Evolutionary conservation across 2,329 filamentous ascomycete genomes (phyloP).

Genomic region (Cladophialophora psammophila): DNA sequence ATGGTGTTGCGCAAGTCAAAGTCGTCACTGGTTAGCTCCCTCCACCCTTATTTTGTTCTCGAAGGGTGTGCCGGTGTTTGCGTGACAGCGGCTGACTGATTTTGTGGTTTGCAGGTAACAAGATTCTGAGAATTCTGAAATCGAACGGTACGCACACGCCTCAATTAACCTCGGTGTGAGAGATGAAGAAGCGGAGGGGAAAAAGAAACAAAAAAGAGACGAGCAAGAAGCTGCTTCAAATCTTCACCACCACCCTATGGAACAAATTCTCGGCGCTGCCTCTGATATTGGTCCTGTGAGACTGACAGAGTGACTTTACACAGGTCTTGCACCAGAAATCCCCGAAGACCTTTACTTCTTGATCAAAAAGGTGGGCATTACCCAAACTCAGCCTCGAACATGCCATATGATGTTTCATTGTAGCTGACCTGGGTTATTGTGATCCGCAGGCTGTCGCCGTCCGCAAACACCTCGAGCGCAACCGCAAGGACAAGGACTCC

Average conservation of each 20-base stretch:
- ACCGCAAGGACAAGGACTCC: slow-evolving; percentile 99
- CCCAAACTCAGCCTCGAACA: not conserved
- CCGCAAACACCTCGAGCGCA: slow-evolving; percentile 99
- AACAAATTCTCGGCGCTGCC: slow-evolving; percentile 59
- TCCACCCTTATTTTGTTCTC: not conserved
- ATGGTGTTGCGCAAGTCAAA: slow-evolving; percentile 98
- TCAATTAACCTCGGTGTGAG: slow-evolving; percentile 34
- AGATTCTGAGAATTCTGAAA: slow-evolving; percentile 99
- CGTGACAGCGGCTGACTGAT: slow-evolving; percentile 15
- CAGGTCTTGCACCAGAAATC: slow-evolving; percentile 97
- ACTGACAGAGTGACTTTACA: slow-evolving; percentile 86
- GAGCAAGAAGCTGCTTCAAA: slow-evolving; percentile 12
- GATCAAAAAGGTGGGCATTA: slow-evolving; percentile 90
- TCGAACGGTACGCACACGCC: slow-evolving; percentile 80
- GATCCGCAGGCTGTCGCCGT: slow-evolving; percentile 81
- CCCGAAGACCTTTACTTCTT: slow-evolving; percentile 99
- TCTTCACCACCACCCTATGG: not conserved
- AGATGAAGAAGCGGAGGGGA: not conserved
- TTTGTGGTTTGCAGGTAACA: slow-evolving; percentile 74
- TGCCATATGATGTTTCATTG: not conserved
- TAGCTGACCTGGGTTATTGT: not conserved
- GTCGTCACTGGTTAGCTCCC: slow-evolving; percentile 82
- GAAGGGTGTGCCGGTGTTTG: not conserved
- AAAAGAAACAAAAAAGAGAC: slow-evolving; percentile 16
- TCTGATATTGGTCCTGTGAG: slow-evolving; percentile 78